phyloP scores from a whole-genome alignment of 345 rosid species.

The Sisymbrium altissimum region DNA sequence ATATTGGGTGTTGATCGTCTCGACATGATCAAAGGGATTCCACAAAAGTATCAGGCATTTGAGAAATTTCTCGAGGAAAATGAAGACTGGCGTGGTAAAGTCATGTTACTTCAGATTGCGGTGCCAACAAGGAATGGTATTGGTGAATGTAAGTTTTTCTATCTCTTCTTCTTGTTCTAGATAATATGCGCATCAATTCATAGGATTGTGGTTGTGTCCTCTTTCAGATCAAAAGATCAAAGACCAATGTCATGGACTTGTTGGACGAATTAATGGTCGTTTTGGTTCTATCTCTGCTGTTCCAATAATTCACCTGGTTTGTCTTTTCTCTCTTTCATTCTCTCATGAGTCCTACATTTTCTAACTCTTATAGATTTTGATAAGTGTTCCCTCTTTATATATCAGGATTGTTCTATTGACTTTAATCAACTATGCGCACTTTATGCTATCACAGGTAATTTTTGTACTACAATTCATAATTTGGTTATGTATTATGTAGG shows the following conservation, averaged over 20 bases:
- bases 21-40: conserved; percentile 97
- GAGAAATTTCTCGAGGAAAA: conserved; percentile 98
- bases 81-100: conserved; percentile 81
- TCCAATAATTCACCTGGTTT: conserved; percentile 92
- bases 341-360: background rate
- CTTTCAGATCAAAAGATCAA: conserved; percentile 75
- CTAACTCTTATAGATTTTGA: background rate
- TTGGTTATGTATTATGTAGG: background rate
- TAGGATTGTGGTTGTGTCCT: background rate
- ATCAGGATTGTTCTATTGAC: conserved; percentile 85
- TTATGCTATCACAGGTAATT: conserved; percentile 89
- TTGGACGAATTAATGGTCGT: conserved; percentile 95
- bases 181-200: background rate
- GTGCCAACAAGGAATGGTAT: conserved; percentile 99
- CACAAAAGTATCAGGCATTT: conserved; percentile 92
- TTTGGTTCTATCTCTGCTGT: conserved; percentile 88
- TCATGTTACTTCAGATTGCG: conserved; percentile 92
- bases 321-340: conserved; percentile 22
- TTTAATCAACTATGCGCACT: conserved; percentile 73
- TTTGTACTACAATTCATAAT: background rate
- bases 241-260: conserved; percentile 95
- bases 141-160: conserved; percentile 76
- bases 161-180: background rate
- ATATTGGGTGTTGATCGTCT: conserved; percentile 98
- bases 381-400: conserved; percentile 2